These are phyloP conservation scores for Beta macrorhiza DNA, from an alignment of 179 eudicot genomes.

Conservation along the genomic window DNA sequence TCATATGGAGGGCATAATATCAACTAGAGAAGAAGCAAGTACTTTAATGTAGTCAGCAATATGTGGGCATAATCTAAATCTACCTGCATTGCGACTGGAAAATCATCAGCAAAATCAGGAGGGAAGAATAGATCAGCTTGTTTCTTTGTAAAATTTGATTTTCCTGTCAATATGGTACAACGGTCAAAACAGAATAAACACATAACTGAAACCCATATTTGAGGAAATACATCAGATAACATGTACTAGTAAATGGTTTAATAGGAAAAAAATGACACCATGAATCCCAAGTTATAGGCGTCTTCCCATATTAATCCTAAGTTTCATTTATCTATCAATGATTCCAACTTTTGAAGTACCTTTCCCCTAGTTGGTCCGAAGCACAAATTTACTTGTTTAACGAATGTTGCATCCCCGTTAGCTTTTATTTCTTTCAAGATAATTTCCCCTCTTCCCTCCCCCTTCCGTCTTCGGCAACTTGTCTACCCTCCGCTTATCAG, in stretches of 20 bases:
- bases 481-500: no score
- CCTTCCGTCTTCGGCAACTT: no score
- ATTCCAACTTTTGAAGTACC: no score
- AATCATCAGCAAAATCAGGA: constrained; percentile 94
- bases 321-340: no score
- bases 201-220: not conserved
- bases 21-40: not conserved
- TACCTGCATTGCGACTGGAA: constrained; percentile 98
- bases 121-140: constrained; percentile 97
- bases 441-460: no score
- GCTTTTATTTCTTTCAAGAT: no score
- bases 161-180: constrained; percentile 49
- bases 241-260: not conserved
- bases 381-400: no score
- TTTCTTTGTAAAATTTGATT: constrained; percentile 77
- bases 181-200: constrained; percentile 1
- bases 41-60: not conserved
- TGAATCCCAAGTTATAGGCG: no score
- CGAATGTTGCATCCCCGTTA: no score
- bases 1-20: not conserved
- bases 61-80: not conserved
- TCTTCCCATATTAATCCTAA: no score
- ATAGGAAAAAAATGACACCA: no score
- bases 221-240: not conserved
- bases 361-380: no score